Percentiles rank a stretch among this genome's conserved stretches.
Conservation (phyloP, 1,284 basidiomycete genomes). For the Sanghuangporus baumii region DNA sequence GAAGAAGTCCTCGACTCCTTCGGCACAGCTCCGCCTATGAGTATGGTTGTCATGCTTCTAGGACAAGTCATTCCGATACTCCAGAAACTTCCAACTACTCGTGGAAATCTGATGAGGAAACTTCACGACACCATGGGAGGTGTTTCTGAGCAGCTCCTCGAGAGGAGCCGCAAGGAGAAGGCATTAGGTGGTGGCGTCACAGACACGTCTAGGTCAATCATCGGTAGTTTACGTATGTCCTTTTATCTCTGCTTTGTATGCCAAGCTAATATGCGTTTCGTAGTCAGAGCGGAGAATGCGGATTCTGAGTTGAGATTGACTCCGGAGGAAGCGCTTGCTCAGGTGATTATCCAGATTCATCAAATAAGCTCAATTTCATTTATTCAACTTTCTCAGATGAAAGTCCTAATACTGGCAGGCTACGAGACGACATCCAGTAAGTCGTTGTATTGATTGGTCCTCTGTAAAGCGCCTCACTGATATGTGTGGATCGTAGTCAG, state of each 20-base stretch:
- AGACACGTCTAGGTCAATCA: conserved; percentile 43
- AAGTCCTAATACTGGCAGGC: conserved; percentile 33
- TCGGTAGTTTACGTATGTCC: conserved; percentile 45
- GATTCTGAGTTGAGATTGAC: conserved; percentile 43
- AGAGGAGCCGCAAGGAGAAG: conserved; percentile 36
- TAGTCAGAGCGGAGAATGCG: conserved; percentile 48
- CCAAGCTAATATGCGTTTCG: background rate
- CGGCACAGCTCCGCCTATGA: conserved; percentile 24
- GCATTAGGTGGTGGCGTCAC: conserved; percentile 31
- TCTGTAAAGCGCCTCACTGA: background rate
- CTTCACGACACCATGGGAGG: conserved; percentile 37
- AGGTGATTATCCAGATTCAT: conserved; percentile 27
- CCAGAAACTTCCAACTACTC: conserved; percentile 36
- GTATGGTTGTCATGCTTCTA: conserved; percentile 35
- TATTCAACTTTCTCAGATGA: conserved; percentile 27
- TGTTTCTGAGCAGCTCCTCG: conserved; percentile 43
- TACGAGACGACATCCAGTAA: conserved; percentile 39
- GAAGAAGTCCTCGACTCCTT: conserved; percentile 43
- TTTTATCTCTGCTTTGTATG: background rate
- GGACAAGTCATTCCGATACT: conserved; percentile 39
- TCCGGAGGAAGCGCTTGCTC: conserved; percentile 64
- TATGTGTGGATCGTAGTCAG: conserved; percentile 19
- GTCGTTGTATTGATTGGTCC: conserved; percentile 13
- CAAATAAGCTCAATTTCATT: background rate
- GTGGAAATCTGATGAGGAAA: conserved; percentile 29